These are phyloP conservation scores for Ceriops tagal DNA, from an alignment of 345 rosid species.

Conservation along the genomic window DNA sequence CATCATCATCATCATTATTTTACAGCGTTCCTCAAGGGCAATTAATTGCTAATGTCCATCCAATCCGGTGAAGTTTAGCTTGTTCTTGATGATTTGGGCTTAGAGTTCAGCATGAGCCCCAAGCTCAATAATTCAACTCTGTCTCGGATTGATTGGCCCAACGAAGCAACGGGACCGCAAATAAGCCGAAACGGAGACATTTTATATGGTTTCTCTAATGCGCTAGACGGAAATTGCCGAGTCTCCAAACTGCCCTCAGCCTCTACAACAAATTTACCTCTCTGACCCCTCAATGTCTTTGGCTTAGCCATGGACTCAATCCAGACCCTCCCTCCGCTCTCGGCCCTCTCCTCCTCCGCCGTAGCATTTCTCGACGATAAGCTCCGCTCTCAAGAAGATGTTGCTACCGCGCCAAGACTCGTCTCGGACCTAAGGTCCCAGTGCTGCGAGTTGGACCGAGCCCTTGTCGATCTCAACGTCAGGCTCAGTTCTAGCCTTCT, in stretches of 20 bases:
- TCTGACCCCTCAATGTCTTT: constrained; percentile 19
- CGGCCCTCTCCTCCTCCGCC: constrained; percentile 43
- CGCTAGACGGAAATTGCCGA: neutral
- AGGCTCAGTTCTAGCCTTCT: constrained; percentile 50
- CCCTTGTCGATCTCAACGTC: constrained; percentile 45
- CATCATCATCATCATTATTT: no score
- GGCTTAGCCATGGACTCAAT: constrained; percentile 37
- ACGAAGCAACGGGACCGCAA: no score
- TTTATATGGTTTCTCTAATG: no score
- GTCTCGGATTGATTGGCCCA: no score
- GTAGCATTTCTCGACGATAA: constrained; percentile 52
- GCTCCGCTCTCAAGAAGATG: constrained; percentile 41
- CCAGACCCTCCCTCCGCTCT: constrained; percentile 45
- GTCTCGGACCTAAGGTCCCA: constrained; percentile 54
- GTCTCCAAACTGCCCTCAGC: constrained; percentile 11
- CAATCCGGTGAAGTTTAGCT: no score
- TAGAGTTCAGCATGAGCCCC: no score
- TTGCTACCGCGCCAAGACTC: constrained; percentile 41
- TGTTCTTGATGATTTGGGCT: no score
- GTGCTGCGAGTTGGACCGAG: constrained; percentile 56
- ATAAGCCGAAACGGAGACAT: no score
- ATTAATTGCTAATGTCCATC: no score
- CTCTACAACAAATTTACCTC: constrained; percentile 14
- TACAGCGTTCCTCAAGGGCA: no score
- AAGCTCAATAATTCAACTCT: no score